Evolutionary conservation across 768 basidiomycete species (phyloP), one percentile per base, ranked within the genome.

Genomic region (Tephrocybe sp.): DNA sequence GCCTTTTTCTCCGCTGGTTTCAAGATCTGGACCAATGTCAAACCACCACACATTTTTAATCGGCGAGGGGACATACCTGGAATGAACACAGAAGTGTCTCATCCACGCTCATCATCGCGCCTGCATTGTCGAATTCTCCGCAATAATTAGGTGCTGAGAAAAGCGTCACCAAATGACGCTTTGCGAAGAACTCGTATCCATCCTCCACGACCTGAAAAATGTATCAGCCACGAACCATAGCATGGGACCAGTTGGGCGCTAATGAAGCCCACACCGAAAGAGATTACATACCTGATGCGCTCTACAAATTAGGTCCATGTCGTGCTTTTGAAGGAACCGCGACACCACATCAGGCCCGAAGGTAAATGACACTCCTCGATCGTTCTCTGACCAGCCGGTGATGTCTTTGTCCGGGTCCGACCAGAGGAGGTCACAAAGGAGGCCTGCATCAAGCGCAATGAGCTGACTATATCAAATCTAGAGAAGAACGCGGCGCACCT

Each of bases 21-120:
- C 62, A 99, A 77, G 56, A 99, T 99, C 94, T 97, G 62, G 9
- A 27, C 32, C 26, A 21, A 44, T 8, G 38, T 42, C 16, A 48
- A 34, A 38, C 36, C 41, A 25, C 16, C 4, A 19, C n/a, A 30
- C 19, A 21, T 5, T 31, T 8, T 15, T 12, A 30, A 4, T 32
- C 13, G 16, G 47, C 9, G 27, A 22, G 16, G 12, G 19, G 16
- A 40, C 70, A 52, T 56, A 95, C 93, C 73, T 98, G 96, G 92
- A 98, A 98, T 7, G 95, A 98, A 73, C 96, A 98, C 56, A 98
- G 69, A 57, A 98, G 69, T 8, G 96, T 97, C 72, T 98, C 96
- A 62, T 98, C 96, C 35, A 99, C 96, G 62, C 91, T 94, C 96
- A 98, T 99, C 96, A 99, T 99, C 27, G 96, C 96, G 30, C 96